These are phyloP conservation scores for Leucaena leucocephala DNA, from an alignment of 306 rosid species.

Conservation along the genomic window DNA sequence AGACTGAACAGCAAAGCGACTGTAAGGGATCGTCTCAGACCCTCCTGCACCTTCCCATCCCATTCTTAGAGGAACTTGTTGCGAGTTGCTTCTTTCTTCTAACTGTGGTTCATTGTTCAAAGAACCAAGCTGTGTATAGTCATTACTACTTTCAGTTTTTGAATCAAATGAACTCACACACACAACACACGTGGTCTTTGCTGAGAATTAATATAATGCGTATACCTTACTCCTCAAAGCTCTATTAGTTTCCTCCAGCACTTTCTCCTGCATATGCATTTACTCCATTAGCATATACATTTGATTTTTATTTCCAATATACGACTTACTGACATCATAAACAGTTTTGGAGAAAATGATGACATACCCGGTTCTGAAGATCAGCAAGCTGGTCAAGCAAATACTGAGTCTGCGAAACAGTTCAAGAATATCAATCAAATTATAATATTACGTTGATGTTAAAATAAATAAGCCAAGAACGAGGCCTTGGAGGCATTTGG, in stretches of 20 bases:
- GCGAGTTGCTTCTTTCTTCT: conserved; percentile 55
- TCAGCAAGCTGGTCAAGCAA: conserved; percentile 78
- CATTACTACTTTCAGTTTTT: neutral
- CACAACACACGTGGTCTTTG: neutral
- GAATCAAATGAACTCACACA: neutral
- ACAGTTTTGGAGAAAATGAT: neutral
- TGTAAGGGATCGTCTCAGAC: conserved; percentile 24
- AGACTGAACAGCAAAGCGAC: conserved; percentile 50
- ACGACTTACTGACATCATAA: neutral
- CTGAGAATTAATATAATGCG: neutral
- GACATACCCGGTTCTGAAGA: conserved; percentile 73
- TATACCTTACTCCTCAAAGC: conserved; percentile 62
- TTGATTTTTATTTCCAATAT: too few species aligned
- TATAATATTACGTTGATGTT: neutral
- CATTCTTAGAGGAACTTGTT: conserved; percentile 37
- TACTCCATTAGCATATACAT: neutral
- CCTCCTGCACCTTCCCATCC: conserved; percentile 60
- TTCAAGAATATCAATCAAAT: neutral
- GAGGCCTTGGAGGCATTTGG: neutral
- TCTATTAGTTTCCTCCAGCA: conserved; percentile 66
- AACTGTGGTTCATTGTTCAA: conserved; percentile 51
- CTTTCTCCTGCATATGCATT: conserved; percentile 55
- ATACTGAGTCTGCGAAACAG: conserved; percentile 61
- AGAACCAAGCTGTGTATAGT: neutral
- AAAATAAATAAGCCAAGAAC: neutral